phyloP scores from a whole-genome alignment of 2,329 filamentous ascomycete genomes.

The Ophiostoma quercus region DNA sequence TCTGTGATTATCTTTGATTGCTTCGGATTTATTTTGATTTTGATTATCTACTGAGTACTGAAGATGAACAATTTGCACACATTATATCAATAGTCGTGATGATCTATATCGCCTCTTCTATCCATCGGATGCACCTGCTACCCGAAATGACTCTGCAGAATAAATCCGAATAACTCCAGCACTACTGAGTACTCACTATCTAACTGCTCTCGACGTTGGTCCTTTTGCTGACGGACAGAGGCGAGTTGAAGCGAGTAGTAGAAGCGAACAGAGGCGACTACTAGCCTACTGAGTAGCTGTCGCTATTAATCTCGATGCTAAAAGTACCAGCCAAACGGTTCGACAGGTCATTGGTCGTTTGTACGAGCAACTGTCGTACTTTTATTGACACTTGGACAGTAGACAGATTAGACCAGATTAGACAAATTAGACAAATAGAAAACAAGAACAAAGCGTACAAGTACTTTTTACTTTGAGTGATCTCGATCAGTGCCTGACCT shows the following conservation, averaged over 20 bases:
- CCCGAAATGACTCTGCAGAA: background rate
- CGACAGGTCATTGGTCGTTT: background rate
- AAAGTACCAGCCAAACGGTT: background rate
- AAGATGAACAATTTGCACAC: background rate
- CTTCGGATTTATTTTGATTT: too few relatives aligned
- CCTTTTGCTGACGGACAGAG: background rate
- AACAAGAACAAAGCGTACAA: background rate
- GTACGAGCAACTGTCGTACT: background rate
- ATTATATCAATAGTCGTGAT: background rate
- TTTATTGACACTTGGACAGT: background rate
- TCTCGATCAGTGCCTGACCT: background rate
- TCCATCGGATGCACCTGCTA: background rate
- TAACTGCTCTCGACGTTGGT: background rate
- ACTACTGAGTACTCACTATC: background rate
- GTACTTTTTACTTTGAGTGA: background rate
- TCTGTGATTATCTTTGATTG: too few relatives aligned
- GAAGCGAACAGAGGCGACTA: background rate
- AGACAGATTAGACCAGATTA: too few relatives aligned
- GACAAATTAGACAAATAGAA: too few relatives aligned
- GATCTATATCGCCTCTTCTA: background rate
- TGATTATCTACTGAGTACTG: too few relatives aligned
- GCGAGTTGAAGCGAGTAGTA: too few relatives aligned
- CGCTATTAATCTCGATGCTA: too few relatives aligned
- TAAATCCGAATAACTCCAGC: background rate
- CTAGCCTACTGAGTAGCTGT: background rate